These are phyloP conservation scores for Artomyces pyxidatus DNA, from an alignment of 768 basidiomycete species.

Conservation along the genomic window DNA sequence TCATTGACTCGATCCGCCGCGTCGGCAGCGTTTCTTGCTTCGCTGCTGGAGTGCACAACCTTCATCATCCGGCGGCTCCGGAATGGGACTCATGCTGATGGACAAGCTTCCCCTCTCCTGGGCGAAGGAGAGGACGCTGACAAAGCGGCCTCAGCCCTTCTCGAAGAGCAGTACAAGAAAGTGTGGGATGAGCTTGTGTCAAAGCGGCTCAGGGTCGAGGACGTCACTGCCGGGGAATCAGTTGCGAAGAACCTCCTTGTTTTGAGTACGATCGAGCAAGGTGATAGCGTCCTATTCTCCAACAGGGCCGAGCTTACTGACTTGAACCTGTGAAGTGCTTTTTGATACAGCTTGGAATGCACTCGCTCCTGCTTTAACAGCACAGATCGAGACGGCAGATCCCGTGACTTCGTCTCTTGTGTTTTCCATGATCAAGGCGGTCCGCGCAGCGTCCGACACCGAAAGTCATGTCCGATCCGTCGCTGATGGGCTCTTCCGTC, in stretches of 20 bases:
- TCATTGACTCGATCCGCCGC: conserved; percentile 40
- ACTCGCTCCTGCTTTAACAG: conserved; percentile 26
- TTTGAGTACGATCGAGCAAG: conserved; percentile 20
- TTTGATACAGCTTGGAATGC: conserved; percentile 42
- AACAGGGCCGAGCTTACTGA: too few species aligned
- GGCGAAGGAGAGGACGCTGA: conserved; percentile 2
- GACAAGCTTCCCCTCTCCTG: conserved; percentile 8
- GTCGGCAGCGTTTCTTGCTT: conserved; percentile 58
- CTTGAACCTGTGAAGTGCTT: conserved; percentile 33
- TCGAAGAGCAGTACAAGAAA: conserved; percentile 36
- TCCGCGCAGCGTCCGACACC: conserved; percentile 33
- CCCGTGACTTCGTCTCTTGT: conserved; percentile 27
- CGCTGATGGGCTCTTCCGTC: conserved; percentile 23
- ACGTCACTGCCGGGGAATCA: conserved; percentile 32
- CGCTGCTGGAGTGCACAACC: conserved; percentile 61
- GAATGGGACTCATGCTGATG: conserved; percentile 18
- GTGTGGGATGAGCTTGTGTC: conserved; percentile 41
- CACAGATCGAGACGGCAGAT: not conserved
- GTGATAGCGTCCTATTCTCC: conserved; percentile 14
- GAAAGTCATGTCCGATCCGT: conserved; percentile 16
- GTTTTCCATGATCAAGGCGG: conserved; percentile 38
- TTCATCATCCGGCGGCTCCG: conserved; percentile 44
- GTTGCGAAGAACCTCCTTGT: conserved; percentile 34
- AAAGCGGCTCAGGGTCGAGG: conserved; percentile 40
- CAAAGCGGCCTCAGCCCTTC: conserved; percentile 22